phyloP scores from a whole-genome alignment of 345 rosid genomes.

The Salix exigua region DNA sequence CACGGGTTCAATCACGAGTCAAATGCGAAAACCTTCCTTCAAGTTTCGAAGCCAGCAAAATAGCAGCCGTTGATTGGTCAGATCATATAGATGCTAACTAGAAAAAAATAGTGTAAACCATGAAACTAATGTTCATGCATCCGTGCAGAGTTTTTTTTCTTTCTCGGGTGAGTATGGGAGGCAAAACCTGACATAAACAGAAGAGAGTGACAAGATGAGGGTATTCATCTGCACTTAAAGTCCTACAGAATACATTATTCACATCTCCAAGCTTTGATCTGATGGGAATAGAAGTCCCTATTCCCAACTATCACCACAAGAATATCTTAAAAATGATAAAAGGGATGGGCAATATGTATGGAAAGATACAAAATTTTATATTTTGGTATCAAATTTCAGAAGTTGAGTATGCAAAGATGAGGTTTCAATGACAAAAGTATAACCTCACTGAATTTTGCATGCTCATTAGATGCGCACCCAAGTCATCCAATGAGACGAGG shows the following conservation, averaged over 20 bases:
- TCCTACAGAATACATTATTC: conserved; percentile 50
- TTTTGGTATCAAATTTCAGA: not conserved
- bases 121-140: not conserved
- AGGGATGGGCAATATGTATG: not conserved
- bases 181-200: conserved; percentile 59
- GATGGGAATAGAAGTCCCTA: conserved; percentile 54
- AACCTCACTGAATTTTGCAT: conserved; percentile 60
- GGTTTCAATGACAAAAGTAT: conserved; percentile 8
- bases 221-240: conserved; percentile 53
- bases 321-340: not conserved
- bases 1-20: conserved; percentile 2
- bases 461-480: conserved; percentile 56
- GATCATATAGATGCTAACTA: conserved; percentile 13
- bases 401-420: conserved; percentile 5
- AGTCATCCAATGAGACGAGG: conserved; percentile 75
- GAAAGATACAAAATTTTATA: not conserved
- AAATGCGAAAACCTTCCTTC: conserved; percentile 11
- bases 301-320: conserved; percentile 30
- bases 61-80: conserved; percentile 1
- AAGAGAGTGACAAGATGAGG: conserved; percentile 68
- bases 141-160: not conserved
- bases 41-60: conserved; percentile 7
- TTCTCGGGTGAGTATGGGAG: not conserved
- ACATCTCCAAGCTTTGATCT: conserved; percentile 50
- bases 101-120: conserved; percentile 31